These are phyloP conservation scores for Aschersonia sp. DNA, from an alignment of 2,329 filamentous ascomycete genomes.

Conservation along the genomic window DNA sequence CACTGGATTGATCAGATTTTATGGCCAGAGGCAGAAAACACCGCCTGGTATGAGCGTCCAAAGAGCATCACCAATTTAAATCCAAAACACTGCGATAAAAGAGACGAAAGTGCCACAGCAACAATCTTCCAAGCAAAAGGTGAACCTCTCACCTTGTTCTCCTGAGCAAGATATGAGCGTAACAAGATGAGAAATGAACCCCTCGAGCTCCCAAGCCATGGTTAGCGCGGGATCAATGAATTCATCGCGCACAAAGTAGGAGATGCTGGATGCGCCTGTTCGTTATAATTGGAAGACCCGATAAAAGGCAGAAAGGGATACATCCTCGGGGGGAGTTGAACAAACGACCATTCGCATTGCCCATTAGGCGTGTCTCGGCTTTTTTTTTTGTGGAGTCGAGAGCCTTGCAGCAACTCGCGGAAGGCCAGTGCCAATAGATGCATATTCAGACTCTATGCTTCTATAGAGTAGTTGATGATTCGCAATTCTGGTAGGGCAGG, in stretches of 20 bases:
- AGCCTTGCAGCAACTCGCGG: no score
- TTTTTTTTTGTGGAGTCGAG: no score
- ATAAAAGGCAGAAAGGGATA: constrained; percentile 2
- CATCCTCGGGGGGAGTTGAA: constrained; percentile 6
- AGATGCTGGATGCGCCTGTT: no score
- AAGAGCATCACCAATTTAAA: not conserved
- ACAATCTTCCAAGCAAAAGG: not conserved
- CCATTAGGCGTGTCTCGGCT: no score
- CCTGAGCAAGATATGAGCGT: constrained; percentile 22
- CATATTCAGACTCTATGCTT: no score
- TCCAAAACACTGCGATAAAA: not conserved
- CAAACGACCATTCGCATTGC: constrained; percentile 3
- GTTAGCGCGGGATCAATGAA: constrained; percentile 1
- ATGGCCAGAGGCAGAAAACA: no score
- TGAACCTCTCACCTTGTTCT: constrained; percentile 18
- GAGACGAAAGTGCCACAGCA: not conserved
- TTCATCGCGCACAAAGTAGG: no score
- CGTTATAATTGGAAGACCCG: not conserved
- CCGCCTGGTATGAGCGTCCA: no score
- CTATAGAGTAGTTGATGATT: no score
- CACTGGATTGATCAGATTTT: not conserved
- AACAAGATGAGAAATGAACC: constrained; percentile 20
- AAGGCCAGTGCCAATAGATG: no score
- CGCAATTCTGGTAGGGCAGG: no score
- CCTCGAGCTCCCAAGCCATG: constrained; percentile 24